Evolutionary conservation across 179 eudicot genomes (phyloP).

Genomic region (Corrigiola litoralis): DNA sequence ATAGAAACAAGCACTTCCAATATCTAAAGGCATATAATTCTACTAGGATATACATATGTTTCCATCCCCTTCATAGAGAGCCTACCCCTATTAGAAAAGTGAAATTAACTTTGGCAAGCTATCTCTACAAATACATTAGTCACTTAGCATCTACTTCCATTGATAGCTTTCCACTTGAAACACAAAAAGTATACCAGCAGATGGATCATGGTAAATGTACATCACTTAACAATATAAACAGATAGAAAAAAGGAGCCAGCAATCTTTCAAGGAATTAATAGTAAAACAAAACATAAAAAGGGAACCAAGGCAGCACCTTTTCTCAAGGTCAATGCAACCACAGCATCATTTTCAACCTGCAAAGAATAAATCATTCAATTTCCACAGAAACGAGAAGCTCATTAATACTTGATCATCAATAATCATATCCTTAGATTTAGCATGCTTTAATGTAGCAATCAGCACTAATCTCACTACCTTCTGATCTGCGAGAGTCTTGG

Average conservation of each 20-base stretch:
- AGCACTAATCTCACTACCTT: constrained; percentile 40
- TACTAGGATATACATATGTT: too few species aligned
- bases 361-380: constrained; percentile 15
- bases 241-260: neutral
- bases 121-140: too few species aligned
- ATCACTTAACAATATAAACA: neutral
- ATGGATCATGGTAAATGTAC: neutral
- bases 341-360: constrained; percentile 98
- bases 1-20: too few species aligned
- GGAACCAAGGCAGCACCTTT: constrained; percentile 48
- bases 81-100: too few species aligned
- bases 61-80: too few species aligned
- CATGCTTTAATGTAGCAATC: neutral
- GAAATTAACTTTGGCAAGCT: too few species aligned
- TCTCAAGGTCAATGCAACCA: constrained; percentile 87
- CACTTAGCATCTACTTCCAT: too few species aligned
- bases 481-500: constrained; percentile 90
- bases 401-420: neutral
- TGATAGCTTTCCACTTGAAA: neutral
- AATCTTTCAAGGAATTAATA: neutral
- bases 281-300: neutral
- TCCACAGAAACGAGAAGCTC: neutral
- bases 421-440: neutral
- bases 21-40: too few species aligned
- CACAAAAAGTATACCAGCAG: neutral